Percentiles rank a stretch among this genome's conserved stretches.
These are phyloP conservation scores for Lepidium aucheri DNA, from an alignment of 345 rosid species.

Conservation along the genomic window DNA sequence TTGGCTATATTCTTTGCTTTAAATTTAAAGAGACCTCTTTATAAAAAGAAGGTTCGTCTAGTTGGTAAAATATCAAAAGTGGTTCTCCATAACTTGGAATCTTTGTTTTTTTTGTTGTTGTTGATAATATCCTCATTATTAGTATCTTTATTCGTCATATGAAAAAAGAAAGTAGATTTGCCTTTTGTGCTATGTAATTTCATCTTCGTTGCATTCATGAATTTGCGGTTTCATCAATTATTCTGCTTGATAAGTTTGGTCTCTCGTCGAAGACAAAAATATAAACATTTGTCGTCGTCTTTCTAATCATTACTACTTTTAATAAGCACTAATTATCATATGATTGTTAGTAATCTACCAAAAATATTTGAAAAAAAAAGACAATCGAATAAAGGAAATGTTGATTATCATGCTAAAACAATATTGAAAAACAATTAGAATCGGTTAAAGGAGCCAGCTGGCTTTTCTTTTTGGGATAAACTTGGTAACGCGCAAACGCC, in stretches of 20 bases:
- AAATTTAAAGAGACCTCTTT: neutral
- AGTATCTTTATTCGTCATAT: slow-evolving; percentile 23
- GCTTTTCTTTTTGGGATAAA: slow-evolving; percentile 1
- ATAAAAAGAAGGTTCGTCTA: neutral
- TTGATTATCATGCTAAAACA: neutral
- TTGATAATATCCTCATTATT: slow-evolving; percentile 7
- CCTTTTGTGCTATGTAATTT: slow-evolving; percentile 2
- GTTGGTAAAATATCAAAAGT: slow-evolving; percentile 8
- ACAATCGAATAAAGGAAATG: slow-evolving; percentile 6
- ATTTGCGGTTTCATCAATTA: slow-evolving; percentile 4
- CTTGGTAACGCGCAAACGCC: slow-evolving; percentile 43
- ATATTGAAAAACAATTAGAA: neutral
- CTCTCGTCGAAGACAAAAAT: neutral
- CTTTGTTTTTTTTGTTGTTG: neutral
- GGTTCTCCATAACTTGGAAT: slow-evolving; percentile 17
- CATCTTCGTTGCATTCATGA: neutral
- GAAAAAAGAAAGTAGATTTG: neutral
- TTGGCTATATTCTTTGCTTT: neutral
- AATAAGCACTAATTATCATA: neutral
- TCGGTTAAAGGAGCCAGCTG: slow-evolving; percentile 33
- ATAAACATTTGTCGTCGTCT: slow-evolving; percentile 5
- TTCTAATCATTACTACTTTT: slow-evolving; percentile 6
- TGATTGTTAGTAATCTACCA: slow-evolving; percentile 25
- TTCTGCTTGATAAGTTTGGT: slow-evolving; percentile 5
- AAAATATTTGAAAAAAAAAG: slow-evolving; percentile 3